Evolutionary conservation across 1,284 basidiomycete species (phyloP).

Genomic region (Hypsizygus ulmarius): DNA sequence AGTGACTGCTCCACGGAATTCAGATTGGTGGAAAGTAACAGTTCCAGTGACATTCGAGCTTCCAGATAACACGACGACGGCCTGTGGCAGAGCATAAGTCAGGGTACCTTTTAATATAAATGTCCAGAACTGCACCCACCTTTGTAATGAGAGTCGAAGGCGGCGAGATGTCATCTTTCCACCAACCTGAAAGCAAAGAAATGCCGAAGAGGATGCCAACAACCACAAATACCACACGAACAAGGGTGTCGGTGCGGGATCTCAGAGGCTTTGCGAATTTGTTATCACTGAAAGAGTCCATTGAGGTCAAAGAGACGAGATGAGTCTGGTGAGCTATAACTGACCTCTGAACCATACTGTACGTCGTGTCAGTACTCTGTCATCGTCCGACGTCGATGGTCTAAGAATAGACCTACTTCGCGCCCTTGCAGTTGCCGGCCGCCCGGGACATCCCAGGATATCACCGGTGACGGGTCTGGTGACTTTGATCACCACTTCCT

Average conservation of each 20-base stretch:
- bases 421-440: too few relatives aligned
- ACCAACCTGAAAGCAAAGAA: slow-evolving; percentile 7
- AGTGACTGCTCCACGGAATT: slow-evolving; percentile 51
- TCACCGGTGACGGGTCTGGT: too few relatives aligned
- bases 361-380: too few relatives aligned
- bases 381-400: not conserved
- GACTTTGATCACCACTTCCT: too few relatives aligned
- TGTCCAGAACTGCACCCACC: not conserved
- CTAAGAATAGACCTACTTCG: too few relatives aligned
- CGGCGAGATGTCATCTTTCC: slow-evolving; percentile 1
- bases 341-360: too few relatives aligned
- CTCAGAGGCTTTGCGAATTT: slow-evolving; percentile 2
- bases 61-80: slow-evolving; percentile 65
- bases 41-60: slow-evolving; percentile 59
- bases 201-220: slow-evolving; percentile 3
- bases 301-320: not conserved
- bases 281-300: slow-evolving; percentile 10
- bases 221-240: not conserved
- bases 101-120: not conserved
- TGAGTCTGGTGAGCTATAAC: too few relatives aligned
- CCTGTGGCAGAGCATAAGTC: slow-evolving; percentile 37
- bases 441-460: too few relatives aligned
- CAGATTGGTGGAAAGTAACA: slow-evolving; percentile 62
- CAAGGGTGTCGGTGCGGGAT: not conserved
- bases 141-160: slow-evolving; percentile 4